Evolutionary conservation across 2,329 filamentous ascomycete genomes (phyloP), one percentile per base, ranked within the genome.

Genomic region (Xylariaceae sp.): DNA sequence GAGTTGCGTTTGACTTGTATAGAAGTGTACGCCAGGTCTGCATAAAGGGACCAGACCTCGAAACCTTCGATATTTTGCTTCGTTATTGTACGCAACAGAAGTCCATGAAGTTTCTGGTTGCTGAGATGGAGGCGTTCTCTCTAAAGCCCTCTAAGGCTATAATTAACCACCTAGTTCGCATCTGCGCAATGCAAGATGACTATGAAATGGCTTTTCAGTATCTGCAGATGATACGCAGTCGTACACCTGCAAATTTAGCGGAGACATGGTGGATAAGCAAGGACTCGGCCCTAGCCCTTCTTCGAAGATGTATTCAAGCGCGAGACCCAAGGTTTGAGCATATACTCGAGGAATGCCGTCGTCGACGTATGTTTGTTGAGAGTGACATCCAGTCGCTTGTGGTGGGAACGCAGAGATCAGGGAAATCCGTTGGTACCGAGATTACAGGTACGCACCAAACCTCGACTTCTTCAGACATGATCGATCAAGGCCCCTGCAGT

Each of bases 51-150:
- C 74, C 73, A 10, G 67, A 71, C 60, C 52, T 68, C 9, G 59
- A 67, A 29, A 76, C 73, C 1, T 75, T 72, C 47, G 59, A 68
- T 9, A 48, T 74, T 9, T 64, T 77, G 18, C 62, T 75, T 9
- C 47, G 42, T n/a, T 37, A 63, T 35, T 63, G 70, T 63, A 67
- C 48, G 8, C 43, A 53, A 27, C 55, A 43, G 32, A 67, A 66
- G 44, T 65, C 65, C 11, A 67, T 71, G 55, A 63, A 65, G 23
- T 73, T 73, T 55, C 37, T 76, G 10, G 40, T 66, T 4, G 60
- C 64, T 3, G 74, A 76, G 64, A 75, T 76, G 72, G 55, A 69
- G 21, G 61, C 65, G 9, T 72, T 74, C 50, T 61, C 54, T 13
- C 55, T 76, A 8, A 62, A 59, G 44, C 68, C 70, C 1, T 65